These are phyloP conservation scores for Pyronema omphalodes DNA, from an alignment of 495 filamentous ascomycete species.

Conservation along the genomic window DNA sequence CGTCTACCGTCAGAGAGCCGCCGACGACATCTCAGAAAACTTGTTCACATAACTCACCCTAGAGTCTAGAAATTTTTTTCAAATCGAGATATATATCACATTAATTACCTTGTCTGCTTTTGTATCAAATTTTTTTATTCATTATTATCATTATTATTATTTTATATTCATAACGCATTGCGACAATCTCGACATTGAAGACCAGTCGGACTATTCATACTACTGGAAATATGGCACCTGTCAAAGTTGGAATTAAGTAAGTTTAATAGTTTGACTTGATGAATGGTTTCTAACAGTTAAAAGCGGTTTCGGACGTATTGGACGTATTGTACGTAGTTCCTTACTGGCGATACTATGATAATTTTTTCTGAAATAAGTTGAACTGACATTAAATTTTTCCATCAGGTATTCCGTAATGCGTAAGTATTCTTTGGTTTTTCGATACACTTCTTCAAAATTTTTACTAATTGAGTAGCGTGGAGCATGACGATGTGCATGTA, in stretches of 20 bases:
- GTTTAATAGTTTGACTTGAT: not conserved
- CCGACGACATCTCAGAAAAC: too few species aligned
- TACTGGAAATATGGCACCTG: slow-evolving; percentile 13
- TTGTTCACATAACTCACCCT: too few species aligned
- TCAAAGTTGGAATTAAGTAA: slow-evolving; percentile 22
- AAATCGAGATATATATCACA: too few species aligned
- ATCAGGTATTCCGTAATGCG: slow-evolving; percentile 57
- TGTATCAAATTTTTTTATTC: too few species aligned
- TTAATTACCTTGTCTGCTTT: too few species aligned
- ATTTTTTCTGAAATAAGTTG: not conserved
- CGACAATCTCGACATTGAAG: too few species aligned
- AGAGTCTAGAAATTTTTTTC: too few species aligned
- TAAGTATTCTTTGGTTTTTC: slow-evolving; percentile 28
- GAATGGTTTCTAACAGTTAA: slow-evolving; percentile 2
- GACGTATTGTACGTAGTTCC: slow-evolving; percentile 56
- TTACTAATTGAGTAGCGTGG: slow-evolving; percentile 41
- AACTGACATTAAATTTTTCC: not conserved
- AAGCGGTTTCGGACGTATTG: slow-evolving; percentile 99
- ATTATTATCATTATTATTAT: too few species aligned
- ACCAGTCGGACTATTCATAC: too few species aligned
- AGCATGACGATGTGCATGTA: slow-evolving; percentile 68
- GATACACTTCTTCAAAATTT: not conserved
- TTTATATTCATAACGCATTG: too few species aligned
- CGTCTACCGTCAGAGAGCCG: too few species aligned
- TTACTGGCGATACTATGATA: not conserved